Evolutionary conservation across 2,329 filamentous ascomycete species (phyloP), one percentile per base, ranked within the genome.

Genomic region (Nemania sp.): DNA sequence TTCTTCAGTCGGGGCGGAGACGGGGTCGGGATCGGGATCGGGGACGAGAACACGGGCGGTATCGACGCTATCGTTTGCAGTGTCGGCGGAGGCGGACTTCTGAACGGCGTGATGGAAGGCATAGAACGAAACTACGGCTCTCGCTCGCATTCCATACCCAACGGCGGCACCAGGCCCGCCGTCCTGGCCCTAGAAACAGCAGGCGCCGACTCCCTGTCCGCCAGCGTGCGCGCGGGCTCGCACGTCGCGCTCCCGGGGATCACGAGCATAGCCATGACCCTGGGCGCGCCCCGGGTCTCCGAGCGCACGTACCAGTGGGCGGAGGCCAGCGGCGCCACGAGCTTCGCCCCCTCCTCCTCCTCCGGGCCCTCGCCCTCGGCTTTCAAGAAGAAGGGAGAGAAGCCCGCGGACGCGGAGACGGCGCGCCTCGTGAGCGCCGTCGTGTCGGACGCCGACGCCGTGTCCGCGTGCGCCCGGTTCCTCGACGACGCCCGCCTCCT

Each of bases 401-500:
- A n/a, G 13, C 11, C 34, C 34, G 21, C 20, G 11, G 18, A 10
- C 12, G 32, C 43, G n/a, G 5, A 17, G 25, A 9, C 32, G n/a
- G 49, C 76, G 15, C 74, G 75, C 47, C 73, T 83, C 39, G 78
- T 80, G 39, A 87, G 83, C 63, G 76, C 84, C 2, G 88, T 92
- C 0, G 79, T 95, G 9, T 81, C 81, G 2, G 91, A 96, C 69
- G 87, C 86, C 3, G 90, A 95, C 70, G 93, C 94, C 0, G 91
- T 90, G 18, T 84, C 88, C 76, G 92, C 88, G 2, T 90, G 89
- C 55, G 87, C 89, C 69, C 81, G 85, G 21, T 87, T 97, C 63
- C 88, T 91, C 10, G 90, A 97, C 66, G 92, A 96, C 62, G 90
- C 93, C 68, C 80, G 90, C 25, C 77, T 94, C 58, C 79, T 97